Conservation (phyloP, 148 eudicot genomes). For the Cornus kousa region DNA sequence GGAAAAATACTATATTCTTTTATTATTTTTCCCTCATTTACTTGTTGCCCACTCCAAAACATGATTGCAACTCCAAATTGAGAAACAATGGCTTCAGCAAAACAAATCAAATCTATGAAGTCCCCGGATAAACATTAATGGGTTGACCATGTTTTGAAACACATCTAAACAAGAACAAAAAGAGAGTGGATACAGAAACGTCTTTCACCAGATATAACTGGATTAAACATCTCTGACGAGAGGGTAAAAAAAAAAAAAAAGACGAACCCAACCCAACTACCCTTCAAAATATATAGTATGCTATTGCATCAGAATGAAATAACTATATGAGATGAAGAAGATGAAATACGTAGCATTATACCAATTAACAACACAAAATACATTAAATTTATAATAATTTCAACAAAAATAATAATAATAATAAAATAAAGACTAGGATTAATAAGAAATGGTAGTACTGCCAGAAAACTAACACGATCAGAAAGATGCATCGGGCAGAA, state of each 20-base stretch:
- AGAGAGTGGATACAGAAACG: not conserved
- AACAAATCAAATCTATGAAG: not conserved
- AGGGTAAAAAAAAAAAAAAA: not conserved
- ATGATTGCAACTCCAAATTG: not conserved
- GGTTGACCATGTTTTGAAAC: not conserved
- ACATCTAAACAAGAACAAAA: not conserved
- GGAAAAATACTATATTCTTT: not conserved
- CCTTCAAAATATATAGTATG: not conserved
- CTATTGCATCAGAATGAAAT: not conserved
- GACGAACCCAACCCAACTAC: not conserved
- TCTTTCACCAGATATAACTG: not conserved
- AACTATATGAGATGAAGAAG: not conserved
- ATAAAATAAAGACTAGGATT: not conserved
- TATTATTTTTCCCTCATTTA: not conserved
- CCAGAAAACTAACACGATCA: constrained; percentile 58
- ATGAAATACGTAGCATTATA: not conserved
- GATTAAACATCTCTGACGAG: not conserved
- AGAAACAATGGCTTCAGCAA: not conserved
- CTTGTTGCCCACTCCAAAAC: not conserved
- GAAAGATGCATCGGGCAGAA: constrained; percentile 95
- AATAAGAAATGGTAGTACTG: not conserved
- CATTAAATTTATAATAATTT: not conserved
- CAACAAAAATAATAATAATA: not conserved
- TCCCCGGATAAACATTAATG: not conserved
- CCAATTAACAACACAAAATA: not conserved